Percentiles rank a stretch among this genome's conserved stretches.
Conservation (phyloP, 2,329 filamentous ascomycete species). For the Cercospora brassicicola region DNA sequence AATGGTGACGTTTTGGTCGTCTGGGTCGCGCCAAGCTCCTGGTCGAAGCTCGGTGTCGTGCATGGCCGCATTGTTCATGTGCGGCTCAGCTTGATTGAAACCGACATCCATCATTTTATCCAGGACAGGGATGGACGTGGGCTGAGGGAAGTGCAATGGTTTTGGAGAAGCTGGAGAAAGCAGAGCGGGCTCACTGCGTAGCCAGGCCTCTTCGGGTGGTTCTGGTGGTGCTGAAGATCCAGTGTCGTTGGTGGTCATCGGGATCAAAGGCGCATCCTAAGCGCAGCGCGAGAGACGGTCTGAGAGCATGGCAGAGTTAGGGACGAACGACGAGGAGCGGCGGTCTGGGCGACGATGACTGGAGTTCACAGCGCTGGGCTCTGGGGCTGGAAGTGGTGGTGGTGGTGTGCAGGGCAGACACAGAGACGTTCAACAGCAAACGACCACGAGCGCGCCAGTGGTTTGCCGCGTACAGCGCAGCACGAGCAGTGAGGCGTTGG, state of each 20-base stretch:
- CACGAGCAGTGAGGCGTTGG: background rate
- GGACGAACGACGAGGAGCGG: background rate
- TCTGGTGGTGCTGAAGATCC: slow-evolving; percentile 22
- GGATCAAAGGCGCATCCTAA: slow-evolving; percentile 17
- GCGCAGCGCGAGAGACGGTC: slow-evolving; percentile 6
- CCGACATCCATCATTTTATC: slow-evolving; percentile 70
- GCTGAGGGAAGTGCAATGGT: slow-evolving; percentile 66
- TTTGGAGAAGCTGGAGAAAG: slow-evolving; percentile 70
- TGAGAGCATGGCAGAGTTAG: slow-evolving; percentile 14
- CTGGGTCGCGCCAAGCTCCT: slow-evolving; percentile 37
- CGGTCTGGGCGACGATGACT: background rate
- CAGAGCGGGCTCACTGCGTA: slow-evolving; percentile 58
- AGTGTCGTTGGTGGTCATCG: slow-evolving; percentile 29
- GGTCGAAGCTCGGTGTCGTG: slow-evolving; percentile 39
- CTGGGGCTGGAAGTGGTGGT: background rate
- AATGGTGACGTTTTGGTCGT: slow-evolving; percentile 27
- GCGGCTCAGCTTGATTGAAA: slow-evolving; percentile 66
- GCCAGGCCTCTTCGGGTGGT: slow-evolving; percentile 58
- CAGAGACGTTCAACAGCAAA: slow-evolving; percentile 8
- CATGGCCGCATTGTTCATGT: slow-evolving; percentile 46
- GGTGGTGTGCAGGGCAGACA: slow-evolving; percentile 5
- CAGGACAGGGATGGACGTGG: slow-evolving; percentile 67
- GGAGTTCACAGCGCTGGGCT: background rate
- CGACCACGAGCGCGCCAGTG: background rate
- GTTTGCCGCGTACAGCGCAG: background rate